Evolutionary conservation across 1,139 yeast species (phyloP).

Genomic region (Candida freyschussii): DNA sequence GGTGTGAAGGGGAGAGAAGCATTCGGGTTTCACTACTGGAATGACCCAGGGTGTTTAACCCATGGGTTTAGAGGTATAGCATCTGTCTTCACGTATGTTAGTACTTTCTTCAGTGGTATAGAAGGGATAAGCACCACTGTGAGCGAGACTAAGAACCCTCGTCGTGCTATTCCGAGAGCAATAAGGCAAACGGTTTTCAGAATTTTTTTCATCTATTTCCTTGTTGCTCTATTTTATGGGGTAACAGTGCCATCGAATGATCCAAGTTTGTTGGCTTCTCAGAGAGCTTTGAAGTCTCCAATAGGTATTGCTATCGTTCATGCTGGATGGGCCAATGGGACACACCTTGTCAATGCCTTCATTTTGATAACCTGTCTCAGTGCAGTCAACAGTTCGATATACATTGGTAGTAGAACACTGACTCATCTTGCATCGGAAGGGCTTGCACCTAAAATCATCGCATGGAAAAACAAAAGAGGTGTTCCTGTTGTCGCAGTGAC

Average conservation of each 20-base stretch:
- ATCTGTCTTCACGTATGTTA: slow-evolving; percentile 38
- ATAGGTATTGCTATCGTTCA: slow-evolving; percentile 63
- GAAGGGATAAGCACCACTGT: slow-evolving; percentile 41
- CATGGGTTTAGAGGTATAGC: slow-evolving; percentile 41
- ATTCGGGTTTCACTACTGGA: slow-evolving; percentile 47
- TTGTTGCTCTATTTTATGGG: slow-evolving; percentile 28
- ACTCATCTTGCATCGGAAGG: slow-evolving; percentile 55
- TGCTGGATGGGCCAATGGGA: slow-evolving; percentile 37
- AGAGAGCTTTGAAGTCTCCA: slow-evolving; percentile 57
- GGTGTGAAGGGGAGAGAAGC: slow-evolving; percentile 29
- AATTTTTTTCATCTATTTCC: slow-evolving; percentile 62
- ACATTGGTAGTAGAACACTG: slow-evolving; percentile 54
- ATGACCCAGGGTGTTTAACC: slow-evolving; percentile 30
- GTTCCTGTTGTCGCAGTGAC: slow-evolving; percentile 51
- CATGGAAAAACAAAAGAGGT: slow-evolving; percentile 51
- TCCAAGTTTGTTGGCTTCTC: slow-evolving; percentile 22
- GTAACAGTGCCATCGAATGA: slow-evolving; percentile 31
- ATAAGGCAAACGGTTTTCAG: slow-evolving; percentile 30
- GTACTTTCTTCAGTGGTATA: slow-evolving; percentile 40
- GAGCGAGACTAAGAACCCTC: slow-evolving; percentile 39
- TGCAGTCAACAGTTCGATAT: slow-evolving; percentile 58
- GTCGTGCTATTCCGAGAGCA: slow-evolving; percentile 38
- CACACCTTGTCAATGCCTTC: slow-evolving; percentile 38
- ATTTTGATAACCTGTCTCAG: slow-evolving; percentile 50
- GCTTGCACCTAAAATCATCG: slow-evolving; percentile 54